Evolutionary conservation across 805 yeast species (phyloP), one percentile per base, ranked within the genome.

Genomic region (Kazachstania kunashirensis): DNA sequence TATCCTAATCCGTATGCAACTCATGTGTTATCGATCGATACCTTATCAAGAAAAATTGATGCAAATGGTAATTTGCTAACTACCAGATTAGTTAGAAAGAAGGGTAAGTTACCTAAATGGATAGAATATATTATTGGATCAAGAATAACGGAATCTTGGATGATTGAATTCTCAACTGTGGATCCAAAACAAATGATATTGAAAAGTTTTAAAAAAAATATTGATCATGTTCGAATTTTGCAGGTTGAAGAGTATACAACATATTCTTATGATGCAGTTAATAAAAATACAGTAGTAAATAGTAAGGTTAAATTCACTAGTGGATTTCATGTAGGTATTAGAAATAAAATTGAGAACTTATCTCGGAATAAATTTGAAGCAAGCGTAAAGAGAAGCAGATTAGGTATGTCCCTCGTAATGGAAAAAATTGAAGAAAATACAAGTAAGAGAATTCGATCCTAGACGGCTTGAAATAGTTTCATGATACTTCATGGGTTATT

Each of bases 1-100:
- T 79, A 78, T 46, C 77, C 77, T 3, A 73, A 73, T 55, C 97
- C 97, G 2, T 86, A 70, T 55, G 79, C 96, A 13, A 65, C 74
- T 8, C 96, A 89, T 62, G 96, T 89, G 10, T 64, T 79, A 24
- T 80, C 94, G 6, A 77, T 76, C 19, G 97, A 88, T 55, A 82
- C 94, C 2, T 53, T 88, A 12, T 75, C 75, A 24, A 63, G 72
- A 35, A 56, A 63, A 14, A 84, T 79, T 44, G 84, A 79, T 43
- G 45, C 52, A 1, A 63, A 74, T 9, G 94, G 94, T 17, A 66
- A 75, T 34, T 67, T 88, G 31, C 71, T 74, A 46, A 76, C 83
- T 26, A 81, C 89, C 4, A 70, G 89, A 46, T 63, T 88, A 28
- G 75, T 88, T 30, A 73, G 73, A 47, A 89, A 88, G 55, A 65